Conservation (phyloP, 2,329 filamentous ascomycete species). For the Diaporthe sp. region DNA sequence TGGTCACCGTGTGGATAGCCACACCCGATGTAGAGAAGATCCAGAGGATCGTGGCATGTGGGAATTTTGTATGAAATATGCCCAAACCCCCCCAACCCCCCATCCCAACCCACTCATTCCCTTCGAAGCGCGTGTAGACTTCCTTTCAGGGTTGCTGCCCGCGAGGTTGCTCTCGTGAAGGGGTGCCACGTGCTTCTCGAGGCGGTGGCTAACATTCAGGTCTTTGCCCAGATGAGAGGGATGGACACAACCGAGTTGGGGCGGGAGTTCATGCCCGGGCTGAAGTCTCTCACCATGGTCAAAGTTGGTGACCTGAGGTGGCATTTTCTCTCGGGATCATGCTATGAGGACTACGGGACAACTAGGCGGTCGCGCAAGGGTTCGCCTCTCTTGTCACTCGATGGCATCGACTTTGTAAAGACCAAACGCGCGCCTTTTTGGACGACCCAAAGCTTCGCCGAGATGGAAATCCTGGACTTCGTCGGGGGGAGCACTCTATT, state of each 20-base stretch:
- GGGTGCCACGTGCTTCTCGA: background rate
- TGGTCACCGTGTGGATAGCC: background rate
- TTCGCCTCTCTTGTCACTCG: background rate
- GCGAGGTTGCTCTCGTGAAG: background rate
- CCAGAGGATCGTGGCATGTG: constrained; percentile 10
- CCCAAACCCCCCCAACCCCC: background rate
- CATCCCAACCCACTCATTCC: too few relatives aligned
- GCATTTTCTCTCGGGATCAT: too few relatives aligned
- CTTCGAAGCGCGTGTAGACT: background rate
- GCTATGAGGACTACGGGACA: background rate
- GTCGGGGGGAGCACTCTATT: background rate
- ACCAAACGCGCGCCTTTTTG: too few relatives aligned
- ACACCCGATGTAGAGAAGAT: constrained; percentile 11
- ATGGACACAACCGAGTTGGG: fast-evolving
- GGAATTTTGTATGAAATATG: background rate
- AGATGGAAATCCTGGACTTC: constrained; percentile 5
- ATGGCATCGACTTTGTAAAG: background rate
- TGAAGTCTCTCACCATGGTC: background rate
- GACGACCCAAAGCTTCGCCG: background rate
- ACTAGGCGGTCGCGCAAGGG: background rate
- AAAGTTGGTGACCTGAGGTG: background rate
- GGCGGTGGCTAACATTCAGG: background rate
- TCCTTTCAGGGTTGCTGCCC: background rate
- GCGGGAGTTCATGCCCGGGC: background rate
- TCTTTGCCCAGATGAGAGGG: background rate